phyloP scores from a whole-genome alignment of 345 rosid species.

The Mercurialis annua region DNA sequence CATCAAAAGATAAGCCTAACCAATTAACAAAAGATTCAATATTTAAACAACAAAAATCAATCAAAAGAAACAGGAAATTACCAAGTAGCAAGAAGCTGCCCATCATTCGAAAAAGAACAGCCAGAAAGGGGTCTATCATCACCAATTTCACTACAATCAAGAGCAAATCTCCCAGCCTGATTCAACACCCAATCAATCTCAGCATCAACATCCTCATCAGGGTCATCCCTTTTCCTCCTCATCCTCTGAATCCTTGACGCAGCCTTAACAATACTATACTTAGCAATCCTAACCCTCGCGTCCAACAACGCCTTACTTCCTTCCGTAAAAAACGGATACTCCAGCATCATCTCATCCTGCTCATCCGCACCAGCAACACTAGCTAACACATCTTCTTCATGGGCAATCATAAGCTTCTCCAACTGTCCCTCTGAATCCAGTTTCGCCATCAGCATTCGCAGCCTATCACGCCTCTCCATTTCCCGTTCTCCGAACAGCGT shows the following conservation, averaged over 20 bases:
- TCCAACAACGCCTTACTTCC: constrained; percentile 69
- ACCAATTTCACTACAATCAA: constrained; percentile 83
- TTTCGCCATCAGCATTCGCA: constrained; percentile 83
- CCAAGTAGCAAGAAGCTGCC: constrained; percentile 87
- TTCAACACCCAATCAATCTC: constrained; percentile 72
- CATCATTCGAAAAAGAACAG: constrained; percentile 82
- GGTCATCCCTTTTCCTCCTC: constrained; percentile 71
- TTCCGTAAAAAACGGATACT: constrained; percentile 83
- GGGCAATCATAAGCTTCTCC: constrained; percentile 79
- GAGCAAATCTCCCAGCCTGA: constrained; percentile 61
- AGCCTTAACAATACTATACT: constrained; percentile 62
- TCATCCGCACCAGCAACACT: constrained; percentile 47
- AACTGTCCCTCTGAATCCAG: constrained; percentile 78
- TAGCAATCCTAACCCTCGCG: constrained; percentile 75
- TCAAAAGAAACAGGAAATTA: constrained; percentile 26
- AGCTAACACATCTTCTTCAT: constrained; percentile 82
- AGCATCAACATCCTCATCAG: constrained; percentile 88
- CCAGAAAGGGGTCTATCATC: constrained; percentile 91
- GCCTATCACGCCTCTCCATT: constrained; percentile 94
- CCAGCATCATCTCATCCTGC: constrained; percentile 55
- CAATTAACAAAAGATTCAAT: background rate
- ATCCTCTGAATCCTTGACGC: constrained; percentile 69
- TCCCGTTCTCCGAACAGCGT: constrained; percentile 93
- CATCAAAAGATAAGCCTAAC: background rate
- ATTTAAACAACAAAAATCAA: background rate